Percentiles rank a stretch among this genome's conserved stretches.
phyloP scores from a whole-genome alignment of 2,329 filamentous ascomycete species.

The Cercospora beticola region DNA sequence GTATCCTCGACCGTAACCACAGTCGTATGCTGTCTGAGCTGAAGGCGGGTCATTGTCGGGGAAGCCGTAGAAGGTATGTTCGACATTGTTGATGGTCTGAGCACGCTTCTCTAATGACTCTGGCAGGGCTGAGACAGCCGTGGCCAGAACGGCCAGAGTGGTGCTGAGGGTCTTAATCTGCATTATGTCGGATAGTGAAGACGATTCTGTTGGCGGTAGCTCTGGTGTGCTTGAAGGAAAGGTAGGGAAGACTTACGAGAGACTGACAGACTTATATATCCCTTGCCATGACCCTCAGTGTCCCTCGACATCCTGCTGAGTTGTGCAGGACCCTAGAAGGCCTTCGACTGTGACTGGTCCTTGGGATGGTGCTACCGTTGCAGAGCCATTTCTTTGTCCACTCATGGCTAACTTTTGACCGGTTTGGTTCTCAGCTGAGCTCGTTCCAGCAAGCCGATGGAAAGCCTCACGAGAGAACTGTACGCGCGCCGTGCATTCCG shows the following conservation, averaged over 20 bases:
- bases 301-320: background rate
- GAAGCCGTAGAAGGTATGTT: slow-evolving; percentile 32
- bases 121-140: slow-evolving; percentile 8
- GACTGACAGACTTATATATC: background rate
- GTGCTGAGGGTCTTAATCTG: background rate
- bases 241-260: background rate
- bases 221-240: background rate
- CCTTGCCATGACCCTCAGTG: background rate
- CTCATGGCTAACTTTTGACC: background rate
- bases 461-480: background rate
- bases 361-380: background rate
- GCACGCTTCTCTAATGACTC: slow-evolving; percentile 16
- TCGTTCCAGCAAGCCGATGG: background rate
- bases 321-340: background rate
- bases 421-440: background rate
- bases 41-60: slow-evolving; percentile 34
- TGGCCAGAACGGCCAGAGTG: background rate
- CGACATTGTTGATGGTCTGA: slow-evolving; percentile 14
- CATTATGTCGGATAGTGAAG: background rate
- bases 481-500: background rate
- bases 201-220: background rate
- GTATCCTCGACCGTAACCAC: slow-evolving; percentile 28
- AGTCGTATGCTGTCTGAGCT: slow-evolving; percentile 31
- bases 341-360: background rate
- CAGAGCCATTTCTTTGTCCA: background rate